phyloP scores from a whole-genome alignment of 345 rosid genomes.

The Trapa incisa region DNA sequence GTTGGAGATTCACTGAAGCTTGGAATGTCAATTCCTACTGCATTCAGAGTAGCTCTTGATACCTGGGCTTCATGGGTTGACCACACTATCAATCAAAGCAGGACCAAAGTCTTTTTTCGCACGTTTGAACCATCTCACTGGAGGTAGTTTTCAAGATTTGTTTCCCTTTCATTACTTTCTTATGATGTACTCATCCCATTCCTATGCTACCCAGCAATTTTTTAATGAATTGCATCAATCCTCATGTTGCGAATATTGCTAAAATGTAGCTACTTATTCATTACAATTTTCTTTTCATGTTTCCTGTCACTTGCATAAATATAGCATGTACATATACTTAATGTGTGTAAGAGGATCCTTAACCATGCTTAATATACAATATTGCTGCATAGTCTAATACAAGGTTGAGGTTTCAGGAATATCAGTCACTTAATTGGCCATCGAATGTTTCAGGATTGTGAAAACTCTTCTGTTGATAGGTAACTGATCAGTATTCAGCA shows the following conservation, averaged over 20 bases:
- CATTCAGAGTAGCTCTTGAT: slow-evolving; percentile 53
- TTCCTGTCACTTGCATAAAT: background rate
- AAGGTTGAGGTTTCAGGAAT: background rate
- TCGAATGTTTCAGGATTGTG: background rate
- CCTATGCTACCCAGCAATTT: background rate
- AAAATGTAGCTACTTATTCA: background rate
- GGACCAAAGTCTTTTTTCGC: slow-evolving; percentile 60
- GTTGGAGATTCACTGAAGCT: slow-evolving; percentile 28
- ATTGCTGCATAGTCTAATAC: background rate
- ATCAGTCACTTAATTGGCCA: background rate
- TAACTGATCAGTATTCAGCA: background rate
- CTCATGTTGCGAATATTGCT: background rate
- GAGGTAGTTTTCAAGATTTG: slow-evolving; percentile 34
- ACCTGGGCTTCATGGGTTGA: slow-evolving; percentile 89
- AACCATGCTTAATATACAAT: background rate
- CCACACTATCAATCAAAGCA: slow-evolving; percentile 35
- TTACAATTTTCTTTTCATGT: background rate
- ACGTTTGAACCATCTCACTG: slow-evolving; percentile 88
- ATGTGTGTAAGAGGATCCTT: background rate
- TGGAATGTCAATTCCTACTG: slow-evolving; percentile 50
- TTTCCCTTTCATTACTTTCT: background rate
- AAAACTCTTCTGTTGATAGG: background rate
- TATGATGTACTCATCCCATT: background rate
- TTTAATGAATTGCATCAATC: background rate
- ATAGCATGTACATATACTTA: no score